Percentiles rank a stretch among this genome's conserved stretches.
phyloP scores from a whole-genome alignment of 2,329 filamentous ascomycete species.

The Fusarium chaquense region DNA sequence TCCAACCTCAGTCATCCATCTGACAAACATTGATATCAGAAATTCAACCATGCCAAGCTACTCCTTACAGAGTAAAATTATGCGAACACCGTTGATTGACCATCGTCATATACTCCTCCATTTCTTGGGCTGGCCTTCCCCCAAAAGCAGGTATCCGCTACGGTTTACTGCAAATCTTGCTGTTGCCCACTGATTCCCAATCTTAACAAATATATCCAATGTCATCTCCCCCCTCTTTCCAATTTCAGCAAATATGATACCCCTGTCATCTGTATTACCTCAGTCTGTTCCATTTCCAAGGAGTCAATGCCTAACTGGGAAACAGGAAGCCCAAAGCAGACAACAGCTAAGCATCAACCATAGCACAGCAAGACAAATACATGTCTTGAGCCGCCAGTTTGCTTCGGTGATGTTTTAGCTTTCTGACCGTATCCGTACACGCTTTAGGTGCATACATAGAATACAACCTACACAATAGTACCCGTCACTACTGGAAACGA shows the following conservation, averaged over 20 bases:
- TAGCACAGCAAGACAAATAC: conserved; percentile 27
- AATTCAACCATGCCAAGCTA: conserved; percentile 1
- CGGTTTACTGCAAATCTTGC: conserved; percentile 43
- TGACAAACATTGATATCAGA: conserved; percentile 10
- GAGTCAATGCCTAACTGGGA: conserved; percentile 30
- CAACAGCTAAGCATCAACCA: conserved; percentile 18
- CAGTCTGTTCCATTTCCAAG: conserved; percentile 28
- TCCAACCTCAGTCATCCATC: neutral
- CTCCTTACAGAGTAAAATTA: conserved; percentile 18
- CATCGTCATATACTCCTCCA: conserved; percentile 35
- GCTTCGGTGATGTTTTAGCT: conserved; percentile 29
- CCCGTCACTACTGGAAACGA: conserved; percentile 1
- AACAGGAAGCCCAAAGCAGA: conserved; percentile 22
- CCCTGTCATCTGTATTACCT: conserved; percentile 43
- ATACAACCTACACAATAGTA: neutral
- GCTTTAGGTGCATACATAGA: neutral
- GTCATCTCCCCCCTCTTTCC: conserved; percentile 36
- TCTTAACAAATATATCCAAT: conserved; percentile 34
- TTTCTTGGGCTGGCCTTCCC: conserved; percentile 19
- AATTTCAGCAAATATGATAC: conserved; percentile 24
- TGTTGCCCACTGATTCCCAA: conserved; percentile 36
- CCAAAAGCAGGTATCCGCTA: conserved; percentile 32
- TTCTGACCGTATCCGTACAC: conserved; percentile 28
- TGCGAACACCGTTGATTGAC: conserved; percentile 5
- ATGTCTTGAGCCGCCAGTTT: conserved; percentile 31